Evolutionary conservation across 805 yeast genomes (phyloP).

Genomic region (Yarrowia sp.): DNA sequence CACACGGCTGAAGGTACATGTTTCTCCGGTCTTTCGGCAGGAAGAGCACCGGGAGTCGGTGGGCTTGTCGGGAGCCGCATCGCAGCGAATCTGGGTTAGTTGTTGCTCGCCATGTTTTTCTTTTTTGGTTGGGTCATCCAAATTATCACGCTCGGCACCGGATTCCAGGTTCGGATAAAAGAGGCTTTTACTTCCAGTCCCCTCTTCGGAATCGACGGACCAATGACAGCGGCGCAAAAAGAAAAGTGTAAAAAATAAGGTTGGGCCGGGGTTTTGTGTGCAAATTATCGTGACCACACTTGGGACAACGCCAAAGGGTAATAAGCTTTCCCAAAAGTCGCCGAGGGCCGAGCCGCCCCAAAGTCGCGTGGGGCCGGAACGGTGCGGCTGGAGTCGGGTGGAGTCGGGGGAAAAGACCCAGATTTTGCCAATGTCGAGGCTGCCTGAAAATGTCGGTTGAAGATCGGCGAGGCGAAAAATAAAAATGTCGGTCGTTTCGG

Average conservation of each 20-base stretch:
- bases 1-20: conserved; percentile 54
- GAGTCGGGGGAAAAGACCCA: conserved; percentile 7
- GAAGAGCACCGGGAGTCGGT: conserved; percentile 45
- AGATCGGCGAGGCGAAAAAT: not conserved
- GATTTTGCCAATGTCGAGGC: too few species aligned
- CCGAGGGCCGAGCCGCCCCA: conserved; percentile 24
- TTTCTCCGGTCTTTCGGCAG: conserved; percentile 51
- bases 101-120: not conserved
- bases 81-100: conserved; percentile 43
- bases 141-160: conserved; percentile 19
- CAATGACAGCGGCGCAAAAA: not conserved
- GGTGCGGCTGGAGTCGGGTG: conserved; percentile 18
- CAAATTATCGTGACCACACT: conserved; percentile 20
- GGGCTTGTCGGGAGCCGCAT: conserved; percentile 37
- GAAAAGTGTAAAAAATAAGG: not conserved
- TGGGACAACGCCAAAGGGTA: not conserved
- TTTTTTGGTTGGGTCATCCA: not conserved
- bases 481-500: too few species aligned
- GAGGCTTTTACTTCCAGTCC: conserved; percentile 6
- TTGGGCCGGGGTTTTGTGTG: conserved; percentile 13
- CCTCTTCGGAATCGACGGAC: conserved; percentile 23
- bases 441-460: too few species aligned
- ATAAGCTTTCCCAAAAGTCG: not conserved
- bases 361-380: conserved; percentile 26
- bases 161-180: conserved; percentile 23